These are phyloP conservation scores for Suillus variegatus DNA, from an alignment of 768 basidiomycete genomes.

Conservation along the genomic window DNA sequence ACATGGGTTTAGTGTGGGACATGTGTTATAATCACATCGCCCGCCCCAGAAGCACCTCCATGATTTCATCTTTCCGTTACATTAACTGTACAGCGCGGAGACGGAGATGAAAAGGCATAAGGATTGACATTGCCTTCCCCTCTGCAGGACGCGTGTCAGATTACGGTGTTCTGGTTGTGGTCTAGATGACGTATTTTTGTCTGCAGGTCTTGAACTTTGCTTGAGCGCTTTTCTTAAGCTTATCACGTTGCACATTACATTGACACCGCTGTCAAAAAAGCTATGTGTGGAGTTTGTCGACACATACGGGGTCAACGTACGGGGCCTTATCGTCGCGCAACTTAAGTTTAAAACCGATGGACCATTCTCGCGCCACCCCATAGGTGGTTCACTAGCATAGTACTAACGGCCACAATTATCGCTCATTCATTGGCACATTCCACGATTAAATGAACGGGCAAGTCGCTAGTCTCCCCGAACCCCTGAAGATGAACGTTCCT, in stretches of 20 bases:
- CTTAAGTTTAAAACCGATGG: not conserved
- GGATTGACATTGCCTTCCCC: not conserved
- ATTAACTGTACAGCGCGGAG: not conserved
- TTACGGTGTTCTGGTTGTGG: not conserved
- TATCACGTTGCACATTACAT: not conserved
- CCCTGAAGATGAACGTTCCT: not conserved
- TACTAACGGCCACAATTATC: not conserved
- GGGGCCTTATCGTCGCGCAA: not conserved
- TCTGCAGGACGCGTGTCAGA: not conserved
- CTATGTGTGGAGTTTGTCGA: not conserved
- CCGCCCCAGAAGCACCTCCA: not conserved
- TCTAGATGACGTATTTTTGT: not conserved
- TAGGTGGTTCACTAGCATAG: not conserved
- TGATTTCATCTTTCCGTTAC: not conserved
- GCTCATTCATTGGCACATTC: not conserved
- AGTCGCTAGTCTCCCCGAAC: not conserved
- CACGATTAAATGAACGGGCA: not conserved
- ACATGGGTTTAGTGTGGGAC: not conserved
- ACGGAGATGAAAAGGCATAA: not conserved
- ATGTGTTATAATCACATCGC: slow-evolving; percentile 6
- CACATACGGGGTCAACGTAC: not conserved
- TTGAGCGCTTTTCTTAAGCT: not conserved
- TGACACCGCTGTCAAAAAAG: not conserved
- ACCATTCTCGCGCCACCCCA: not conserved
- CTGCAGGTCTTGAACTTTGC: not conserved